These are phyloP conservation scores for Lasiodiplodia hormozganensis DNA, from an alignment of 2,329 filamentous ascomycete species.

Conservation along the genomic window DNA sequence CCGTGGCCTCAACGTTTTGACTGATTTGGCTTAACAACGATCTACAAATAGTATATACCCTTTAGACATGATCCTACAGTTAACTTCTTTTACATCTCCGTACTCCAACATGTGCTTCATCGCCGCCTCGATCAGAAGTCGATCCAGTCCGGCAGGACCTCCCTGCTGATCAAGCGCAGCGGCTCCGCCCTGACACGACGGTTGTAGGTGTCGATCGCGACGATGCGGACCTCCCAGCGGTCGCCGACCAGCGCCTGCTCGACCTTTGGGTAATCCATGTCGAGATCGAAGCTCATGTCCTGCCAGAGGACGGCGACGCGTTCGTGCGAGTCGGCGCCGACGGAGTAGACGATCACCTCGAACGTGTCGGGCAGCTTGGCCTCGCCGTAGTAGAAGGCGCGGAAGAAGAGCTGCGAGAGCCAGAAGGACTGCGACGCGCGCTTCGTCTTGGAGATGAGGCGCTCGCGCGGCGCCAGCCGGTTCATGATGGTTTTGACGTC, in stretches of 20 bases:
- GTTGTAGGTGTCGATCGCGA: constrained; percentile 45
- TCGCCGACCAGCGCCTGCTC: constrained; percentile 47
- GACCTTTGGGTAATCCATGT: constrained; percentile 34
- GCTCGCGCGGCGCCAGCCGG: constrained; percentile 53
- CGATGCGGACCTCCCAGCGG: constrained; percentile 54
- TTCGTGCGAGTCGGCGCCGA: not conserved
- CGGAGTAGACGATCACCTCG: constrained; percentile 39
- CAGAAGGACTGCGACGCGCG: constrained; percentile 53
- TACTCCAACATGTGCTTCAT: not conserved
- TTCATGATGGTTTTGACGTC: constrained; percentile 58
- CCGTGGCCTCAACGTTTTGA: too few species aligned
- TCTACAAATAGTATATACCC: too few species aligned
- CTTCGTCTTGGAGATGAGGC: constrained; percentile 50
- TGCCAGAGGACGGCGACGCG: constrained; percentile 5
- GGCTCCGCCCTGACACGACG: constrained; percentile 43
- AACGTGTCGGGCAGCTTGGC: constrained; percentile 58
- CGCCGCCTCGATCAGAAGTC: not conserved
- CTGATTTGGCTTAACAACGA: too few species aligned
- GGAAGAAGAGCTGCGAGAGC: constrained; percentile 61
- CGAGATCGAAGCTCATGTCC: constrained; percentile 17
- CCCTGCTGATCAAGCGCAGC: constrained; percentile 45
- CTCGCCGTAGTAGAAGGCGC: constrained; percentile 64
- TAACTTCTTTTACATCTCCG: too few species aligned
- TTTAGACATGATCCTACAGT: too few species aligned
- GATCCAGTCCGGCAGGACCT: not conserved